Base-by-base conservation (phyloP, 2,329 filamentous ascomycete species). In the Alternaria sp. region DNA sequence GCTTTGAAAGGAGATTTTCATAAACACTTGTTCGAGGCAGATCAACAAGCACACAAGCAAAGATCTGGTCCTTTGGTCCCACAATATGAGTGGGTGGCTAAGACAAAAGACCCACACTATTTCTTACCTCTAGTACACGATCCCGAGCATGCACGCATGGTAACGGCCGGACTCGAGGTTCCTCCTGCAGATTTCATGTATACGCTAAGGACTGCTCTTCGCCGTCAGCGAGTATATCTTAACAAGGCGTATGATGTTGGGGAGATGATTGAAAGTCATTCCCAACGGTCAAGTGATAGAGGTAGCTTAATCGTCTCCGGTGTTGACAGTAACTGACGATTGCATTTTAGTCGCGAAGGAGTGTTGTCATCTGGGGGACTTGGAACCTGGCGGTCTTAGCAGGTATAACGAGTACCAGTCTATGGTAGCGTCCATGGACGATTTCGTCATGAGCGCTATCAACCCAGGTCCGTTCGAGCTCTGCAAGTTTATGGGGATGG, bases 351-450 rank as follows among this genome's bases (percentile, higher is more conserved):
- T 46, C n/a, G 26, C 82, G 68, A 81, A 84, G 51, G 72, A 82
- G 47, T 72, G 74, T 28, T 84, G 81, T 72, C 82, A 84, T 57
- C 70, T 75, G 5, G 81, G 75, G 5, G 82, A 84, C 46, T 64
- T 82, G 2, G 79, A 81, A 48, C 78, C 80, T 0, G 73, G 78
- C 4, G 77, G 78, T 0, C 74, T 76, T 26, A 69, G 75, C 43
- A 75, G 72, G 52, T 82, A 81, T 61, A 48, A 71, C 2, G 78
- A 82, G 52, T 74, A 77, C 20, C 71, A 73, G 43, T 68, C 72
- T 4, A 75, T 83, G 56, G 67, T 80, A 30, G 64, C 68, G n/a
- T 71, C 73, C 12, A 69, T 69, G 69, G 71, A 71, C 42, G 34
- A 61, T 4, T 66, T 62, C 41, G 36, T 66, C 34, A 71, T 72